Conservation (phyloP, 345 rosid species). For the Diplotaxis tenuifolia region DNA sequence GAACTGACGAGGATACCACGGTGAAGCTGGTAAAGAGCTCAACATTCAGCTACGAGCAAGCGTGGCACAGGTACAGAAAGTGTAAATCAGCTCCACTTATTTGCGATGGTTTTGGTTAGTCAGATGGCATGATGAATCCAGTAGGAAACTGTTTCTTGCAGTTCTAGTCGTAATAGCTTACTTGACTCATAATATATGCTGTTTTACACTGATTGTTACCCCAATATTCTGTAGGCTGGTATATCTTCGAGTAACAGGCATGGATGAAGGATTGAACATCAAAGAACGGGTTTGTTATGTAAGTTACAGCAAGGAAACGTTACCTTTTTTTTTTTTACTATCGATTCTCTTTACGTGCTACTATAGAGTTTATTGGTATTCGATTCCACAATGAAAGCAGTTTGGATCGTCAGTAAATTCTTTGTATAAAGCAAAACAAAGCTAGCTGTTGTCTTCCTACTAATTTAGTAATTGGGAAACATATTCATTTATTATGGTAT, state of each 20-base stretch:
- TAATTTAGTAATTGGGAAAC: background rate
- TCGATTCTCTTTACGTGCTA: background rate
- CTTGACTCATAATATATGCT: slow-evolving; percentile 5
- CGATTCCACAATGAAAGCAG: background rate
- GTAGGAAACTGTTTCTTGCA: background rate
- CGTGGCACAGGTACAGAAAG: slow-evolving; percentile 83
- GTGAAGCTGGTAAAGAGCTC: slow-evolving; percentile 88
- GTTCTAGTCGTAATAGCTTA: slow-evolving; percentile 8
- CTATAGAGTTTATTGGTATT: background rate
- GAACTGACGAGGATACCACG: slow-evolving; percentile 50
- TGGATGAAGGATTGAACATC: slow-evolving; percentile 82
- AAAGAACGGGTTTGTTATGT: slow-evolving; percentile 89
- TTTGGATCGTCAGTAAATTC: background rate
- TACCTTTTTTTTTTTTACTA: slow-evolving; percentile 1
- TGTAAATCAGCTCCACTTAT: background rate
- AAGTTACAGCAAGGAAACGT: slow-evolving; percentile 30
- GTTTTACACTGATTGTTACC: background rate
- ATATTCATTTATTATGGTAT: background rate
- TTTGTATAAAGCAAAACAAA: background rate
- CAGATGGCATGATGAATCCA: background rate
- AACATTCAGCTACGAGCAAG: slow-evolving; percentile 95
- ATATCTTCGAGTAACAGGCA: slow-evolving; percentile 89
- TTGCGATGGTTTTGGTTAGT: slow-evolving; percentile 1
- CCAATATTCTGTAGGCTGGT: slow-evolving; percentile 57
- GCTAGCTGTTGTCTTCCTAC: slow-evolving; percentile 1